Conservation (phyloP, 441 rosid species). For the Jatropha podagrica region DNA sequence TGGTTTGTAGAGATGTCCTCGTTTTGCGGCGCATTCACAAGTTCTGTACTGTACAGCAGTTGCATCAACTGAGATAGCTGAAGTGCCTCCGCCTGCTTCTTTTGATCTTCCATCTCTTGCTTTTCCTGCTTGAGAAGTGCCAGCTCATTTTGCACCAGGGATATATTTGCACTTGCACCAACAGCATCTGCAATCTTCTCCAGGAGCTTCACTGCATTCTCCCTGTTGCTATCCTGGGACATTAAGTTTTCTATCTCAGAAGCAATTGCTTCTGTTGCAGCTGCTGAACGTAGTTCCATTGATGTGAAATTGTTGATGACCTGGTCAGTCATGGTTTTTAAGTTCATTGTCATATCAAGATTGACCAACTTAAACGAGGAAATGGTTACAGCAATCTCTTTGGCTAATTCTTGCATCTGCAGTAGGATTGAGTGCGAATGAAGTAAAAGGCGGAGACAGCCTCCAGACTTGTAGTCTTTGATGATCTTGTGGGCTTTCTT, state of each 20-base stretch:
- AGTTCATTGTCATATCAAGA: constrained; percentile 36
- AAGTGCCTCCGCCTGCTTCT: constrained; percentile 54
- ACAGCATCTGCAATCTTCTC: constrained; percentile 42
- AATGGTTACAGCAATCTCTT: constrained; percentile 43
- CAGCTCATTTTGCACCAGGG: constrained; percentile 42
- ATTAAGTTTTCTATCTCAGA: constrained; percentile 35
- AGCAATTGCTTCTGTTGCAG: constrained; percentile 34
- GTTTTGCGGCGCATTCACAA: constrained; percentile 27
- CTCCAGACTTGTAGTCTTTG: constrained; percentile 37
- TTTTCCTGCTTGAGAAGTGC: constrained; percentile 43
- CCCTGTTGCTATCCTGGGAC: constrained; percentile 26
- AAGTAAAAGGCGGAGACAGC: constrained; percentile 39
- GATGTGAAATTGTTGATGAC: constrained; percentile 30
- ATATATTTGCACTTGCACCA: constrained; percentile 33
- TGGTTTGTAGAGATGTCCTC: constrained; percentile 22
- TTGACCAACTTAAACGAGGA: constrained; percentile 43
- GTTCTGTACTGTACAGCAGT: constrained; percentile 41
- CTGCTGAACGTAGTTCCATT: constrained; percentile 36
- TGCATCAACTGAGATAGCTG: constrained; percentile 45
- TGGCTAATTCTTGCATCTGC: constrained; percentile 39
- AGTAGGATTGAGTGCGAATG: constrained; percentile 28
- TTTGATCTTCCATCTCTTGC: constrained; percentile 48
- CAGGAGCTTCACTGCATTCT: constrained; percentile 37
- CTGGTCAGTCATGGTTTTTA: constrained; percentile 32
- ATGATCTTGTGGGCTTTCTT: constrained; percentile 33